Percentiles rank a stretch among this genome's conserved stretches.
Conservation (phyloP, 139 green algal species). For the Pycnococcus provasolii region DNA sequence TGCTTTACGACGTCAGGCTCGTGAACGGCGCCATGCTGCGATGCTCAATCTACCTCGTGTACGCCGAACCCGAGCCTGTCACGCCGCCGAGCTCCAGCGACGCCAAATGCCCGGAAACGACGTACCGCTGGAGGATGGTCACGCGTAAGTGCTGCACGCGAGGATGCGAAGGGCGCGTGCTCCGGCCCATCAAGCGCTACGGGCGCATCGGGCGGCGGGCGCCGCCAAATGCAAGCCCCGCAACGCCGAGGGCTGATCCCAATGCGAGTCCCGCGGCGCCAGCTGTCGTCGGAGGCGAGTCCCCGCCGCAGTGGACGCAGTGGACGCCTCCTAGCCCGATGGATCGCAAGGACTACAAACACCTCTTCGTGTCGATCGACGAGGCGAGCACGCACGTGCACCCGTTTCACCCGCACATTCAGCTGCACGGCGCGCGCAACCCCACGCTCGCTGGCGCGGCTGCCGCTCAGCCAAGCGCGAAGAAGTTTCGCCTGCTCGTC, state of each 20-base stretch:
- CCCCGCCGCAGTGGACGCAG: conserved; percentile 5
- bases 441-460: too few species aligned
- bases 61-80: conserved; percentile 25
- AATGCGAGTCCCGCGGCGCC: neutral
- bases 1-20: conserved; percentile 39
- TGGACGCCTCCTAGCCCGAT: too few species aligned
- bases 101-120: too few species aligned
- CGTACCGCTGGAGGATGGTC: too few species aligned
- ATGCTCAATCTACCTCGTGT: conserved; percentile 35
- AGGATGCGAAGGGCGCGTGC: conserved; percentile 37
- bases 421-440: too few species aligned
- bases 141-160: conserved; percentile 24
- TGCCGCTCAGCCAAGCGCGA: too few species aligned
- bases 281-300: neutral
- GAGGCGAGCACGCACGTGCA: conserved; percentile 51
- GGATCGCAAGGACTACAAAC: conserved; percentile 35
- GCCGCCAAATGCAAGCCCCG: too few species aligned
- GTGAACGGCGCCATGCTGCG: conserved; percentile 29
- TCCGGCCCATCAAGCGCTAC: conserved; percentile 37
- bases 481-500: too few species aligned
- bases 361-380: conserved; percentile 52
- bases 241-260: too few species aligned
- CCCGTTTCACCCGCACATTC: conserved; percentile 1
- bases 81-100: neutral
- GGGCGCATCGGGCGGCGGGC: too few species aligned